Base-by-base conservation (phyloP, 2,329 filamentous ascomycete genomes). In the Harringtonia lauricola region DNA sequence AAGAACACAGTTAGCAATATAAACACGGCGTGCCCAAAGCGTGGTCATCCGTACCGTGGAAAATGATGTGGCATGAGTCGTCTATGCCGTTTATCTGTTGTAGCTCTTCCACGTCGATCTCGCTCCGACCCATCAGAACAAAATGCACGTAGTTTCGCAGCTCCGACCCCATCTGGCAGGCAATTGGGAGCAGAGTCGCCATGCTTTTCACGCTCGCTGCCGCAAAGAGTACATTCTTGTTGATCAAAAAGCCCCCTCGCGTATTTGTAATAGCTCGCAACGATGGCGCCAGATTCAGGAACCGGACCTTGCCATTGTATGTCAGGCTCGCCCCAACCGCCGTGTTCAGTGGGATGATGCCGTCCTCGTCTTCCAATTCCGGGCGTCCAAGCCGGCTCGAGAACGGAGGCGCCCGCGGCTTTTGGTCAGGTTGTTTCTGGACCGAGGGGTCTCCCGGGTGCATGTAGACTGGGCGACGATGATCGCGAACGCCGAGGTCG, bases 141-240 rank as follows among this genome's bases (percentile, higher is more conserved):
- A 94, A 82, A 59, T 96, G 90, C 9, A 95, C 87, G 49, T 79
- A 72, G 55, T 79, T 94, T 46, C 74, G 69, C 44, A 74, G 70
- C 60, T 79, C 72, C 19, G 61, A 60, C 8, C 80, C 81, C 89
- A 95, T 95, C 54, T 86, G 76, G 60, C 92, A 96, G 7, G 89
- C 86, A 57, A 95, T 68, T 1, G 88, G 87, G 28, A 95, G 65
- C 42, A 95, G 59, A 28, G 74, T 73, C 0, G 85, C 74, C 15
- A 80, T 77, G 56, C 86, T 92, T 58, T 75, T 75, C 41, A 94
- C 63, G 48, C 73, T 88, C 0, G 85, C 81, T 4, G 84, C 80
- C 5, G 81, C 82, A 57, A 95, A 95, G 3, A 95, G 61, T 15
- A 95, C 72, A 54, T 88, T 88, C 41, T 74, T 74, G 55, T 84